Conservation (phyloP, 768 basidiomycete genomes). For the Clavaria fumosa region DNA sequence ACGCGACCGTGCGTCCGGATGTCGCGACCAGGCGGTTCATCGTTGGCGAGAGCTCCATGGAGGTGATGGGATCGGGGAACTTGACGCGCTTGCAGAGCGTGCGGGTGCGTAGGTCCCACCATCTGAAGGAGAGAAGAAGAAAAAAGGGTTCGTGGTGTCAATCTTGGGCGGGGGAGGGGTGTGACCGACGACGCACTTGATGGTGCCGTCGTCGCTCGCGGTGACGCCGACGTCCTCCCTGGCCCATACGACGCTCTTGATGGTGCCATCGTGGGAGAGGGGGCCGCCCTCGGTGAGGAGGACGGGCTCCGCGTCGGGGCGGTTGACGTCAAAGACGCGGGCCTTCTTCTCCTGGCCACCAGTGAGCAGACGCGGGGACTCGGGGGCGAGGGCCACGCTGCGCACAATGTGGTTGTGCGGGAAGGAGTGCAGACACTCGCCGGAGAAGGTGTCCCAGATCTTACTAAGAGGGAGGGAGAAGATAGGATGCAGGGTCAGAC, state of each 20-base stretch:
- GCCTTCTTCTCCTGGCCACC: slow-evolving; percentile 98
- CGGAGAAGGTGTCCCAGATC: slow-evolving; percentile 91
- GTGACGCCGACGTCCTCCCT: slow-evolving; percentile 56
- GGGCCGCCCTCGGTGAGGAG: slow-evolving; percentile 49
- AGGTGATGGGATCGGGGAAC: slow-evolving; percentile 72
- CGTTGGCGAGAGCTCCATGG: slow-evolving; percentile 79
- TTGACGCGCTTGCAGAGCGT: slow-evolving; percentile 52
- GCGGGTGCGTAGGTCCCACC: slow-evolving; percentile 90
- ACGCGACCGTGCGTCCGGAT: slow-evolving; percentile 83
- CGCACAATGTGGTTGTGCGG: slow-evolving; percentile 98
- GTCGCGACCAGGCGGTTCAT: slow-evolving; percentile 81
- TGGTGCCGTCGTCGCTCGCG: too few relatives aligned
- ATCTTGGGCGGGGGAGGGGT: not conserved
- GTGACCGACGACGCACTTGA: slow-evolving; percentile 45
- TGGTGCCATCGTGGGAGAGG: slow-evolving; percentile 70
- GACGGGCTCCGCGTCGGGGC: slow-evolving; percentile 79
- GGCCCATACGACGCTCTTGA: slow-evolving; percentile 91
- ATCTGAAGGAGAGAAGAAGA: slow-evolving; percentile 43
- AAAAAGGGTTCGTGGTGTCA: too few relatives aligned
- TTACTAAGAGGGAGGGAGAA: too few relatives aligned
- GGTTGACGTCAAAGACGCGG: slow-evolving; percentile 78
- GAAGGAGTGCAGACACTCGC: slow-evolving; percentile 83
- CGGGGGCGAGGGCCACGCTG: slow-evolving; percentile 75
- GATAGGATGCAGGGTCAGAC: too few relatives aligned
- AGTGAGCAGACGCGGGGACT: slow-evolving; percentile 54